Evolutionary conservation across 192 early-diverging fungal genomes (phyloP).

Genomic region (Linderina pennispora): DNA sequence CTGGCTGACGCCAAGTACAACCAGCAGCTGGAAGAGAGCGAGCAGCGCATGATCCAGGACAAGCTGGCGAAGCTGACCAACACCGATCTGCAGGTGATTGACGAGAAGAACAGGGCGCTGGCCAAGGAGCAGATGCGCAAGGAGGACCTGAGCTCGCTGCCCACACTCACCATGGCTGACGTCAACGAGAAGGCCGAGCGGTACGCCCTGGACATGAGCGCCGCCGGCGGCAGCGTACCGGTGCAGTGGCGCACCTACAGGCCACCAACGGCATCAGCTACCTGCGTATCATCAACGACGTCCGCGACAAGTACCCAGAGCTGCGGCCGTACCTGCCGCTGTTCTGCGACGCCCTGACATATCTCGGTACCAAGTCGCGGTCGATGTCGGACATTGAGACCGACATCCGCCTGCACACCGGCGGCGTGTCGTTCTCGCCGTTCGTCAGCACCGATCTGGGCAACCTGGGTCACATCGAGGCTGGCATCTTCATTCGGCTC

Average conservation of each 20-base stretch:
- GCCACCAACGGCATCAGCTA: constrained; percentile 94
- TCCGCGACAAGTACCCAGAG: constrained; percentile 57
- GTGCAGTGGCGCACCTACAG: constrained; percentile 72
- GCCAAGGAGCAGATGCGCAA: constrained; percentile 61
- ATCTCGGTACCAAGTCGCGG: constrained; percentile 57
- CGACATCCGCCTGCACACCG: constrained; percentile 76
- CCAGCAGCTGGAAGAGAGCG: constrained; percentile 51
- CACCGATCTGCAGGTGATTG: constrained; percentile 55
- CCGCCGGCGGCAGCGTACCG: constrained; percentile 41
- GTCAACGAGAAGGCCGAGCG: constrained; percentile 55
- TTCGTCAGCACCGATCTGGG: constrained; percentile 61
- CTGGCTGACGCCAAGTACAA: constrained; percentile 64
- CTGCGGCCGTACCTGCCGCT: constrained; percentile 69
- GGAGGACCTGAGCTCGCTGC: constrained; percentile 78
- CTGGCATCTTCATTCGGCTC: constrained; percentile 57
- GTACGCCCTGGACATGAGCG: constrained; percentile 47
- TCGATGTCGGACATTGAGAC: constrained; percentile 82
- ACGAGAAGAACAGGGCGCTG: constrained; percentile 60
- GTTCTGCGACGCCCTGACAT: constrained; percentile 63
- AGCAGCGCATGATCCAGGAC: constrained; percentile 57
- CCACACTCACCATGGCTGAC: constrained; percentile 76
- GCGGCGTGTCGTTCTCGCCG: constrained; percentile 70
- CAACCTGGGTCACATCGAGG: constrained; percentile 56
- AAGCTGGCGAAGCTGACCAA: constrained; percentile 57
- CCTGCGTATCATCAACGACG: constrained; percentile 63